Conservation (phyloP, 169 alveolate species). For the Plasmodium sp. region DNA sequence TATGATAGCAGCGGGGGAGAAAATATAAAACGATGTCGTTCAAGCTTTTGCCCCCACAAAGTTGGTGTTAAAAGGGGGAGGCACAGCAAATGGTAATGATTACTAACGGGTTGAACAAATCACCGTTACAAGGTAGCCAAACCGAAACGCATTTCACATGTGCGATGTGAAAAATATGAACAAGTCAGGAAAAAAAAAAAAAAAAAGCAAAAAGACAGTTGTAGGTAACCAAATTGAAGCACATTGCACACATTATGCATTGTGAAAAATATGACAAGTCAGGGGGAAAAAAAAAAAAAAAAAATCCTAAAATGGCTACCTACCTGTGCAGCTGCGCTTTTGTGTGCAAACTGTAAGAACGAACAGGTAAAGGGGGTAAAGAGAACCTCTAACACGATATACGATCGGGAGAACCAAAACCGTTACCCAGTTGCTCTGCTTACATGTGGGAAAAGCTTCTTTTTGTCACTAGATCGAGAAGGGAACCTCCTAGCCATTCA, state of each 20-base stretch:
- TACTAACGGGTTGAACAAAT: neutral
- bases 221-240: slow-evolving; percentile 27
- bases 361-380: neutral
- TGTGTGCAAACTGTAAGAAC: neutral
- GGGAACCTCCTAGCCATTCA: neutral
- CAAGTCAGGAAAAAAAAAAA: slow-evolving; percentile 14
- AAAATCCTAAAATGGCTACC: neutral
- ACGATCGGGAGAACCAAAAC: neutral
- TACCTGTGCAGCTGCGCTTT: neutral
- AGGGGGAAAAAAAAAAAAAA: neutral
- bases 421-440: neutral
- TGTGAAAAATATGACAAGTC: neutral
- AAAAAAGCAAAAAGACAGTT: neutral
- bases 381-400: neutral
- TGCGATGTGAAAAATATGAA: neutral
- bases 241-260: neutral
- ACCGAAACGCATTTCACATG: neutral
- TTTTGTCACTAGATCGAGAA: neutral
- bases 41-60: neutral
- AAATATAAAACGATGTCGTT: neutral
- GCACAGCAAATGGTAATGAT: neutral
- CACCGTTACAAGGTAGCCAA: neutral
- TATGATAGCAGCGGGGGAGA: neutral
- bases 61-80: neutral
- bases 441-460: neutral